phyloP scores from a whole-genome alignment of 768 basidiomycete genomes.

The Trametes cingulata region DNA sequence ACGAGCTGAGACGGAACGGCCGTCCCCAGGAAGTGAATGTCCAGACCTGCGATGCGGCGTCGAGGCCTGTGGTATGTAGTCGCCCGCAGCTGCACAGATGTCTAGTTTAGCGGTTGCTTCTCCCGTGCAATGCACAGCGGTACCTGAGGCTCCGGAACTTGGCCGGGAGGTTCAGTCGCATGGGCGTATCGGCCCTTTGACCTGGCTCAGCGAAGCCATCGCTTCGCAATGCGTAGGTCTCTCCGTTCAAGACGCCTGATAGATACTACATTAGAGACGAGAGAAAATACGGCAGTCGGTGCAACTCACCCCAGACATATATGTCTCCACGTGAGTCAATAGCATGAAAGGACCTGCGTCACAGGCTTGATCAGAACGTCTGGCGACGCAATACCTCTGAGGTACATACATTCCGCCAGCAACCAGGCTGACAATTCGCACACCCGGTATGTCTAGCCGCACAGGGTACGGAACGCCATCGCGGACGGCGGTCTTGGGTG shows the following conservation, averaged over 20 bases:
- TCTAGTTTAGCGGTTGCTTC: background rate
- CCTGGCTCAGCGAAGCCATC: slow-evolving; percentile 60
- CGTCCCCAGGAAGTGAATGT: slow-evolving; percentile 78
- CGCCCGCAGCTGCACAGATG: slow-evolving; percentile 65
- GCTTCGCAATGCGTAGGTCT: slow-evolving; percentile 37
- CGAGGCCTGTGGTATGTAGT: slow-evolving; percentile 67
- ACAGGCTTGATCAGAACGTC: background rate
- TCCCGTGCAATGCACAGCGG: background rate
- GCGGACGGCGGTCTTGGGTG: slow-evolving; percentile 35
- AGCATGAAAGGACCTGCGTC: slow-evolving; percentile 79
- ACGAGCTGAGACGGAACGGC: slow-evolving; percentile 59
- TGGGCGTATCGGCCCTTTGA: slow-evolving; percentile 53
- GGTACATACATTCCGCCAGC: slow-evolving; percentile 75
- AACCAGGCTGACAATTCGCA: slow-evolving; percentile 67
- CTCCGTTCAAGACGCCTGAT: slow-evolving; percentile 63
- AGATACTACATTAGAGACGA: background rate
- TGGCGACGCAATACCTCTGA: slow-evolving; percentile 28
- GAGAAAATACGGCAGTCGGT: background rate
- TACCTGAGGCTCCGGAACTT: slow-evolving; percentile 69
- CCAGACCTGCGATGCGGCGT: slow-evolving; percentile 63
- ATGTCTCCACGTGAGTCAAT: slow-evolving; percentile 73
- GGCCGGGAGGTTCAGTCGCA: slow-evolving; percentile 58
- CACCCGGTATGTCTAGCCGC: slow-evolving; percentile 58
- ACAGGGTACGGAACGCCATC: slow-evolving; percentile 64
- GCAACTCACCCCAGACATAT: slow-evolving; percentile 73